Percentiles rank a stretch among this genome's conserved stretches.
phyloP scores from a whole-genome alignment of 352 stramenopile species.

The Chrysophaeum taylorii region DNA sequence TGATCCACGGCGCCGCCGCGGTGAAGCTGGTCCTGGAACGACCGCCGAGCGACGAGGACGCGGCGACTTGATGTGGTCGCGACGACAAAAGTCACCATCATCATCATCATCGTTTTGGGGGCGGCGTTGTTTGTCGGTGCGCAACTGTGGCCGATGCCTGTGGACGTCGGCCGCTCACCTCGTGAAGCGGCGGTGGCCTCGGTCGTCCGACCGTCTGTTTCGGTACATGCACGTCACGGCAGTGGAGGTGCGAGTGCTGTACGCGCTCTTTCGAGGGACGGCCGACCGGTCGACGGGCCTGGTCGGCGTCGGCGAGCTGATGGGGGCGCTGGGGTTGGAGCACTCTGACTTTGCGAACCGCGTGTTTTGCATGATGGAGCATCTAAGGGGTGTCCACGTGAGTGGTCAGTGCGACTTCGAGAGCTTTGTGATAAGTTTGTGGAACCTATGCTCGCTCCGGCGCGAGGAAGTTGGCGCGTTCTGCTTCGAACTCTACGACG shows the following conservation, averaged over 20 bases:
- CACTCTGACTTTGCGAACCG: slow-evolving; percentile 12
- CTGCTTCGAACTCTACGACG: slow-evolving; percentile 3
- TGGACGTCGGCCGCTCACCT: no score
- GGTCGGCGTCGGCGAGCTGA: not conserved
- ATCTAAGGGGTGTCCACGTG: not conserved
- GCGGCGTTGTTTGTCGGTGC: no score
- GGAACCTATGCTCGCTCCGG: not conserved
- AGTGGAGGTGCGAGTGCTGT: not conserved
- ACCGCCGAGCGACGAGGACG: no score
- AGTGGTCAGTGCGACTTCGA: not conserved
- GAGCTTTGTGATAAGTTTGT: not conserved
- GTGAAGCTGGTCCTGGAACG: no score
- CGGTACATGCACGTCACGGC: not conserved
- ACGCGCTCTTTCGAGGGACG: not conserved
- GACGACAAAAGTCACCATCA: no score
- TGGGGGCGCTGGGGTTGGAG: not conserved
- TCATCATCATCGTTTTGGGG: no score
- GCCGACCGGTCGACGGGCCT: not conserved
- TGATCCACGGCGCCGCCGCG: no score
- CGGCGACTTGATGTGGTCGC: no score
- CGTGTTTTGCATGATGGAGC: not conserved
- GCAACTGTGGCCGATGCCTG: no score
- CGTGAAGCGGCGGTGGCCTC: not conserved
- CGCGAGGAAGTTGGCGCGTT: not conserved
- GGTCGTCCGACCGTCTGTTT: not conserved